Evolutionary conservation across 495 filamentous ascomycete genomes (phyloP), one percentile per base, ranked within the genome.

Genomic region (Astrothelium subdiscretum): DNA sequence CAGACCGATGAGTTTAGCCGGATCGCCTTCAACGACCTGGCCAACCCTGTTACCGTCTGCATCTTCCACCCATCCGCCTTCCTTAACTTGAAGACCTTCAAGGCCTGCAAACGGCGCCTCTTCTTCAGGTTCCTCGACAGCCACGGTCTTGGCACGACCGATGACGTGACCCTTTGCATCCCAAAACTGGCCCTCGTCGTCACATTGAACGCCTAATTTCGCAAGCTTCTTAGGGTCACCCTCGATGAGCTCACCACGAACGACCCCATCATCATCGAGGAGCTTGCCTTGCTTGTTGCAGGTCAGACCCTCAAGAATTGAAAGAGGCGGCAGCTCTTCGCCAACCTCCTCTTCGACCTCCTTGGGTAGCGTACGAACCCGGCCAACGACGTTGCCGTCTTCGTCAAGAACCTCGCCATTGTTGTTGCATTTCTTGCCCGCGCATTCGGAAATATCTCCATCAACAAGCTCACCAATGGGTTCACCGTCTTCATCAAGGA

Each of bases 101-200:
- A 87, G 79, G 42, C 84, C 83, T 57, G 85, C 82, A 68, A 87
- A 89, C 2, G 77, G 77, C 18, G 80, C 75, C 63, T 86, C 84
- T 32, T 84, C 79, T 4, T 80, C 79, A 0, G 76, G 66, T 0
- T 85, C 81, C 59, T 85, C 80, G 72, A 63, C 26, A 13, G 68
- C 58, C 13, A 77, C 66, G 32, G 74, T 75, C 66, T 75, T 63
- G 13, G 74, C 74, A 57, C 73, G 73, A 48, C 74, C 74, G 43
- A 75, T 75, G 66, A 75, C 69, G 54, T 75, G 72, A 58, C 74
- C 74, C 63, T 75, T 75, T 70, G 66, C 71, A 68, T 77, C 74
- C 74, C 74, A 77, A 66, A 77, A 75, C 60, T 75, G 72, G 20
- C 74, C 74, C 59, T 77, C 68, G 20, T 61, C 66, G 62, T 77